phyloP scores from a whole-genome alignment of 1,284 basidiomycete genomes.

The Pascua guehoae region DNA sequence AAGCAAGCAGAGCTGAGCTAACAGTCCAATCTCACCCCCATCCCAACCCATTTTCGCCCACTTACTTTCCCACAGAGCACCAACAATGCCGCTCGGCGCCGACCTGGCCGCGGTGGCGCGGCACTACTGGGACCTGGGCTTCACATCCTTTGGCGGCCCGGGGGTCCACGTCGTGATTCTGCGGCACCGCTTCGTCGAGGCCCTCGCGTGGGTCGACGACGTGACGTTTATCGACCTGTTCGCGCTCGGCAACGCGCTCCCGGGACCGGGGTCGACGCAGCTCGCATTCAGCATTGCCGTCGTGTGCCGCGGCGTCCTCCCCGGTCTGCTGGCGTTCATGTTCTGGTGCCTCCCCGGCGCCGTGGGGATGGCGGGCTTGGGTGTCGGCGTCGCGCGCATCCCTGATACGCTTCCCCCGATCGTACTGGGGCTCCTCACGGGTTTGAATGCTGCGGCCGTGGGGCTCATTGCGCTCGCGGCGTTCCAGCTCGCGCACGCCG shows the following conservation, averaged over 20 bases:
- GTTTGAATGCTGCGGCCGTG: conserved; percentile 59
- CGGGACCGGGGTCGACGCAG: conserved; percentile 52
- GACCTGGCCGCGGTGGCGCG: conserved; percentile 5
- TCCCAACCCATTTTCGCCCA: too few species aligned
- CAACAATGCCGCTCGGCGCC: neutral
- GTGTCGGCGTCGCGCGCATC: conserved; percentile 55
- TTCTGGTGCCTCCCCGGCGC: conserved; percentile 54
- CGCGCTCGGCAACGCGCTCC: conserved; percentile 51
- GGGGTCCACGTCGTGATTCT: conserved; percentile 36
- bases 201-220: conserved; percentile 30
- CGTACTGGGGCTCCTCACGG: conserved; percentile 57
- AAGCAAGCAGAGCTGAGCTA: too few species aligned
- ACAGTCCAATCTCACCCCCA: too few species aligned
- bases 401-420: conserved; percentile 53
- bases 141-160: conserved; percentile 35
- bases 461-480: conserved; percentile 60
- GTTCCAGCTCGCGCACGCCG: conserved; percentile 54
- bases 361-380: conserved; percentile 56
- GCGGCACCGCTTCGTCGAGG: conserved; percentile 32
- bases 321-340: conserved; percentile 47
- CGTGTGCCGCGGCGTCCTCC: conserved; percentile 41
- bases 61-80: too few species aligned
- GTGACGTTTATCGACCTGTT: conserved; percentile 48
- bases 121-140: conserved; percentile 31
- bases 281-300: conserved; percentile 49